phyloP scores from a whole-genome alignment of 495 filamentous ascomycete species.

The Bryoglossum gracile region DNA sequence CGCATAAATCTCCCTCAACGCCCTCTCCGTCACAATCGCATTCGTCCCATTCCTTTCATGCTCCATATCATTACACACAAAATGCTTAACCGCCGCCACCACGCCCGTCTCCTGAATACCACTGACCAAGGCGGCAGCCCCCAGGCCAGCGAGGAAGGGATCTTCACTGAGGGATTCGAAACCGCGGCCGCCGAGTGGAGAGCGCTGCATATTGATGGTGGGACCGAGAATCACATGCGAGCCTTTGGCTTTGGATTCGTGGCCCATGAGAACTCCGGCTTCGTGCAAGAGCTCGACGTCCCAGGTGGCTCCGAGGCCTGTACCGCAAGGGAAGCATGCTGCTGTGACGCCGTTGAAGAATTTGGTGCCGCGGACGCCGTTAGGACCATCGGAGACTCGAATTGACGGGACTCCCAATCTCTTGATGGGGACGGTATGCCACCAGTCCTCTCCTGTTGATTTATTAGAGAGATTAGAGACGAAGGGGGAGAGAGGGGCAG shows the following conservation, averaged over 20 bases:
- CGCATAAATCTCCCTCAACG: constrained; percentile 71
- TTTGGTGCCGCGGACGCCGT: constrained; percentile 65
- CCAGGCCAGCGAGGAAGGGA: constrained; percentile 59
- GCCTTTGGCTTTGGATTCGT: constrained; percentile 63
- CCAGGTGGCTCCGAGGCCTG: constrained; percentile 66
- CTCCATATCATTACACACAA: constrained; percentile 77
- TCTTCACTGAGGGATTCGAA: constrained; percentile 75
- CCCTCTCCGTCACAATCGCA: constrained; percentile 58
- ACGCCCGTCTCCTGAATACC: constrained; percentile 67
- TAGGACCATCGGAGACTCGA: constrained; percentile 66
- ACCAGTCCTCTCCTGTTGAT: constrained; percentile 51
- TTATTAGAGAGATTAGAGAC: constrained; percentile 14
- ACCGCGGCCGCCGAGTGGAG: constrained; percentile 67
- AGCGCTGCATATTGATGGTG: constrained; percentile 70
- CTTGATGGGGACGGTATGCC: constrained; percentile 55
- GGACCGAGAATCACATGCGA: constrained; percentile 66
- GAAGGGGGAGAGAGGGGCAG: constrained; percentile 5
- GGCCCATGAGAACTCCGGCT: constrained; percentile 55
- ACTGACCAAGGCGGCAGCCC: constrained; percentile 58
- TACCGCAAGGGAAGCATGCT: constrained; percentile 63
- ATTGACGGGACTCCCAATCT: constrained; percentile 52
- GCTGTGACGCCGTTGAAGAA: constrained; percentile 65
- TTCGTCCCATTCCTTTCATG: constrained; percentile 61
- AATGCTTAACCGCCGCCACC: constrained; percentile 71
- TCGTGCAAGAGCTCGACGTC: constrained; percentile 53